These are phyloP conservation scores for Aureobasidium sp. DNA, from an alignment of 2,329 filamentous ascomycete species.

Conservation along the genomic window DNA sequence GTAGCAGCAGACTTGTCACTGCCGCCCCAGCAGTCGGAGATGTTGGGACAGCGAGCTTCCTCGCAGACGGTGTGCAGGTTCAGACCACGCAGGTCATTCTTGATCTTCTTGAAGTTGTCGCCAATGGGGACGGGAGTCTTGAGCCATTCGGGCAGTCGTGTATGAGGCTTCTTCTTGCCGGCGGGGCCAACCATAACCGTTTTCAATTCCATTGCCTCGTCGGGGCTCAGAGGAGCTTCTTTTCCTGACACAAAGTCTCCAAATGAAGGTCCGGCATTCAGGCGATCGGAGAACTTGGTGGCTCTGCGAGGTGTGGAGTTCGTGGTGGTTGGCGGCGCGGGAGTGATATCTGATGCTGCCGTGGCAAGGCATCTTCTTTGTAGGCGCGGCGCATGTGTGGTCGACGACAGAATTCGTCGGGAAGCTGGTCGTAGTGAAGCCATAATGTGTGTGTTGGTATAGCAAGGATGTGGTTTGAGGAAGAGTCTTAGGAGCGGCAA, in stretches of 20 bases:
- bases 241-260: slow-evolving; percentile 52
- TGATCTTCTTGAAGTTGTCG: slow-evolving; percentile 89
- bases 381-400: slow-evolving; percentile 22
- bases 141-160: slow-evolving; percentile 82
- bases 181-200: slow-evolving; percentile 55
- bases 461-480: no score
- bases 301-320: slow-evolving; percentile 33
- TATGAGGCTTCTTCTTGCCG: slow-evolving; percentile 58
- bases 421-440: slow-evolving; percentile 23
- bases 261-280: slow-evolving; percentile 60
- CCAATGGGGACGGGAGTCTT: slow-evolving; percentile 89
- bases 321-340: slow-evolving; percentile 29
- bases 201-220: slow-evolving; percentile 54
- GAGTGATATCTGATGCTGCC: slow-evolving; percentile 30
- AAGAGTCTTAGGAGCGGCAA: not conserved
- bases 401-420: slow-evolving; percentile 24
- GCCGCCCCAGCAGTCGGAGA: slow-evolving; percentile 96
- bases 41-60: slow-evolving; percentile 94
- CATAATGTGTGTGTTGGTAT: slow-evolving; percentile 19
- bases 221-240: slow-evolving; percentile 35
- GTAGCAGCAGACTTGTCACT: slow-evolving; percentile 82
- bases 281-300: slow-evolving; percentile 54
- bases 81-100: slow-evolving; percentile 82
- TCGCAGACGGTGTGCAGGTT: slow-evolving; percentile 95
- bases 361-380: slow-evolving; percentile 39